These are phyloP conservation scores for Rhynchospora tenuis DNA, from an alignment of 176 grass and related monocot species.

Conservation along the genomic window DNA sequence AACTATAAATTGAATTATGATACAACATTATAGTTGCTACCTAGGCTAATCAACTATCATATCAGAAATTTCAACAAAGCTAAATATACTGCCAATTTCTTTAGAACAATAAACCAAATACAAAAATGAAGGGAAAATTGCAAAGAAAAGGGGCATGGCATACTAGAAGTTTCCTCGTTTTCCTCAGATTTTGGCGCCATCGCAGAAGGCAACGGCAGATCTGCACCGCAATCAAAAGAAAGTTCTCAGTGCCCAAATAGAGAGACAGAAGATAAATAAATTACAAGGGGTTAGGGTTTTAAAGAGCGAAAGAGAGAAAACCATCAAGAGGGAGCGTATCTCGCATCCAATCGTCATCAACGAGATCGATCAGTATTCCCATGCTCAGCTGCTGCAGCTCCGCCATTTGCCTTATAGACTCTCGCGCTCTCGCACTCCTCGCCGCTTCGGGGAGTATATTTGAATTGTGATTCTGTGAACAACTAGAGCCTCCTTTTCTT, in stretches of 20 bases:
- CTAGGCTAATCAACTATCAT: neutral
- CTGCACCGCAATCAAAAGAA: slow-evolving; percentile 27
- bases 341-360: slow-evolving; percentile 90
- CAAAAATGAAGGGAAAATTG: neutral
- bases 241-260: neutral
- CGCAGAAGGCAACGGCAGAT: slow-evolving; percentile 59
- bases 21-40: neutral
- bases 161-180: slow-evolving; percentile 65
- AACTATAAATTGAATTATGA: neutral
- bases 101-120: neutral
- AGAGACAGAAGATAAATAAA: neutral
- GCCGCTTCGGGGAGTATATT: neutral
- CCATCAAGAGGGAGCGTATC: slow-evolving; percentile 85
- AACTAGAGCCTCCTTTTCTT: neutral
- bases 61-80: neutral
- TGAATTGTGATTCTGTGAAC: neutral
- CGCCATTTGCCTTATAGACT: slow-evolving; percentile 55
- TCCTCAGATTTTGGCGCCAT: slow-evolving; percentile 73
- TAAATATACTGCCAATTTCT: neutral
- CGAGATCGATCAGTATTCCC: slow-evolving; percentile 84
- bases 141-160: slow-evolving; percentile 1
- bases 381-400: slow-evolving; percentile 68
- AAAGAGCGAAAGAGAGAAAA: slow-evolving; percentile 1
- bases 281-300: slow-evolving; percentile 11
- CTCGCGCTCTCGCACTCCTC: neutral